Percentiles rank a stretch among this genome's conserved stretches.
Evolutionary conservation across 805 yeast genomes (phyloP).

Genomic region (Ogataea nitratoaversa): DNA sequence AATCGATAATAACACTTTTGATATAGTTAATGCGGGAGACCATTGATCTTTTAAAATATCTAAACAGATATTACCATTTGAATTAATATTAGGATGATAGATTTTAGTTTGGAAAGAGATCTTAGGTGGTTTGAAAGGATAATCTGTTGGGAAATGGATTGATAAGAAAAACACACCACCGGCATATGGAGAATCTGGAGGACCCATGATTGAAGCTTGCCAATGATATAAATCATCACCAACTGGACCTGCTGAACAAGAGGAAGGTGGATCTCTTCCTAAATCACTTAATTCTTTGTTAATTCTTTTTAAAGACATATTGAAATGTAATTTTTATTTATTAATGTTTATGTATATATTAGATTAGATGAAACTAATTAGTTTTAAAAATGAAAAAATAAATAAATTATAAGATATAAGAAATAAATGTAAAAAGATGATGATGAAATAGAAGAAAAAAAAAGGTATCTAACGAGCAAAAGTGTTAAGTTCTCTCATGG

Average conservation of each 20-base stretch:
- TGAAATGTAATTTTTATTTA: too few species aligned
- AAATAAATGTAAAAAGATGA: too few species aligned
- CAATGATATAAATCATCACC: conserved; percentile 98
- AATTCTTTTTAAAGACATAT: conserved; percentile 91
- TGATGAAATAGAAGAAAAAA: too few species aligned
- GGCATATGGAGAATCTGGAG: conserved; percentile 83
- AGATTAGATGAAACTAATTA: too few species aligned
- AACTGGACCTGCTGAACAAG: conserved; percentile 98
- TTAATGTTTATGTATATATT: too few species aligned
- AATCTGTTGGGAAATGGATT: conserved; percentile 97
- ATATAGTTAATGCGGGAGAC: conserved; percentile 97
- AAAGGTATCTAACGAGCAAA: too few species aligned
- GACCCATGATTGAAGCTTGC: conserved; percentile 99
- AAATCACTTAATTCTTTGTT: conserved; percentile 92
- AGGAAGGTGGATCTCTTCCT: conserved; percentile 98
- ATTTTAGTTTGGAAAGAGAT: conserved; percentile 89
- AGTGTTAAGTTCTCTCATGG: too few species aligned
- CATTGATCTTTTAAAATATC: conserved; percentile 97
- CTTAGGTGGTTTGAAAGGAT: conserved; percentile 98
- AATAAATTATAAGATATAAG: too few species aligned
- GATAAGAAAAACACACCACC: conserved; percentile 91
- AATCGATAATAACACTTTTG: conserved; percentile 90
- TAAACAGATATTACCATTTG: conserved; percentile 92
- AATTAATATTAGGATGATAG: conserved; percentile 95
- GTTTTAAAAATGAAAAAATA: too few species aligned